These are phyloP conservation scores for Trichoderma simmonsii DNA, from an alignment of 2,329 filamentous ascomycete genomes.

Conservation along the genomic window DNA sequence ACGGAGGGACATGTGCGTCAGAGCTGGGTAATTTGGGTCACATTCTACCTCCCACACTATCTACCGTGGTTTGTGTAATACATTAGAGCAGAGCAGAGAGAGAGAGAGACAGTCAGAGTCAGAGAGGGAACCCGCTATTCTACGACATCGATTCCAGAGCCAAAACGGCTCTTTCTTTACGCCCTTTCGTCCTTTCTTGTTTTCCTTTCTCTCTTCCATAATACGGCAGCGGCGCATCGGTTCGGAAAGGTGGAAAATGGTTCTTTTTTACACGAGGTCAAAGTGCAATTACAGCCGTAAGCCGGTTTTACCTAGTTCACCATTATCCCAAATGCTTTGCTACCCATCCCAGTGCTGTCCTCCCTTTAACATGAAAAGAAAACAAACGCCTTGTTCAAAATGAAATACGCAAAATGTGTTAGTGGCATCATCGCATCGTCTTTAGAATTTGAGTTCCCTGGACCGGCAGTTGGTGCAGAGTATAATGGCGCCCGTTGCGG, in stretches of 20 bases:
- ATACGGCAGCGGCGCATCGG: background rate
- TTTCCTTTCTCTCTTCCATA: background rate
- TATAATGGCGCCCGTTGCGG: constrained; percentile 48
- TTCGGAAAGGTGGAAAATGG: background rate
- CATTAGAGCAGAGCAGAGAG: constrained; percentile 4
- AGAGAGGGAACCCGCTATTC: background rate
- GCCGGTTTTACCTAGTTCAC: background rate
- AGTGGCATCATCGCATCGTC: constrained; percentile 20
- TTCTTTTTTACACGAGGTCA: background rate
- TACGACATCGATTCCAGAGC: background rate
- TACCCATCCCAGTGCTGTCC: background rate
- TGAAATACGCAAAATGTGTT: constrained; percentile 18
- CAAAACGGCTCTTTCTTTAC: background rate
- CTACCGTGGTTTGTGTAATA: constrained; percentile 14
- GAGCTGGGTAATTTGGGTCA: constrained; percentile 8
- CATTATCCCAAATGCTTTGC: constrained; percentile 3
- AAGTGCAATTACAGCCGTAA: constrained; percentile 8
- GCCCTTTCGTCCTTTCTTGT: background rate
- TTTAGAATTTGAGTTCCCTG: constrained; percentile 54
- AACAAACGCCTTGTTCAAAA: constrained; percentile 11
- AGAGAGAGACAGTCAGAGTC: background rate
- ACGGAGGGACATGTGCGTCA: background rate
- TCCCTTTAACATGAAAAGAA: background rate
- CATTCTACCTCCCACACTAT: constrained; percentile 6
- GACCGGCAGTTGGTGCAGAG: constrained; percentile 61